Conservation (phyloP, 1,284 basidiomycete genomes). For the Ceratobasidium sp. region DNA sequence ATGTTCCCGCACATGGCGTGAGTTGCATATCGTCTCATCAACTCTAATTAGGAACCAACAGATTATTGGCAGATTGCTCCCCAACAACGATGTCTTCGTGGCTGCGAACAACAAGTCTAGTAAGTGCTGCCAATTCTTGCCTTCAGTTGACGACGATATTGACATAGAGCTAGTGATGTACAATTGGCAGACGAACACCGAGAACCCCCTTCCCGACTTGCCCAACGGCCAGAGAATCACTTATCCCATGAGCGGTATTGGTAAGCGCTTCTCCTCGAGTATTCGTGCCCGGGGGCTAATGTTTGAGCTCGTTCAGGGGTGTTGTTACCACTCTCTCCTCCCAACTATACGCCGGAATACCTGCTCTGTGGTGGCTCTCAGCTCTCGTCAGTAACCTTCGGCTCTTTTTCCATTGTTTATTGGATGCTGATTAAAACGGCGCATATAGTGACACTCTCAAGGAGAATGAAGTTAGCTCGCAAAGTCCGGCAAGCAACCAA, state of each 20-base stretch:
- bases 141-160: too few relatives aligned
- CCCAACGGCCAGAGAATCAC: conserved; percentile 88
- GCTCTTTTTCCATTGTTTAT: too few relatives aligned
- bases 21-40: background rate
- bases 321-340: conserved; percentile 78
- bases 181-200: conserved; percentile 76
- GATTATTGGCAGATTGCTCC: background rate
- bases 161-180: conserved; percentile 74
- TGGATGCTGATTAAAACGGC: conserved; percentile 30
- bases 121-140: too few relatives aligned
- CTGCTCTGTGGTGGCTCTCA: too few relatives aligned
- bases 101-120: conserved; percentile 35
- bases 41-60: background rate
- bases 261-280: too few relatives aligned
- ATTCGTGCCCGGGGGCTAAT: too few relatives aligned
- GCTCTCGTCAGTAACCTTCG: too few relatives aligned
- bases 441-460: conserved; percentile 52
- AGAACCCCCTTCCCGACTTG: conserved; percentile 74
- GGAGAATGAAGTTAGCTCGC: too few relatives aligned
- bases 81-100: conserved; percentile 8
- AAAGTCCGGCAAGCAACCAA: too few relatives aligned
- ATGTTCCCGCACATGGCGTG: conserved; percentile 20
- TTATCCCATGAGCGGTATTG: conserved; percentile 85
- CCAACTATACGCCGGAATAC: too few relatives aligned
- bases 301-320: too few relatives aligned